Conservation (phyloP, 2,329 filamentous ascomycete genomes). For the Leptographium galeiforme region DNA sequence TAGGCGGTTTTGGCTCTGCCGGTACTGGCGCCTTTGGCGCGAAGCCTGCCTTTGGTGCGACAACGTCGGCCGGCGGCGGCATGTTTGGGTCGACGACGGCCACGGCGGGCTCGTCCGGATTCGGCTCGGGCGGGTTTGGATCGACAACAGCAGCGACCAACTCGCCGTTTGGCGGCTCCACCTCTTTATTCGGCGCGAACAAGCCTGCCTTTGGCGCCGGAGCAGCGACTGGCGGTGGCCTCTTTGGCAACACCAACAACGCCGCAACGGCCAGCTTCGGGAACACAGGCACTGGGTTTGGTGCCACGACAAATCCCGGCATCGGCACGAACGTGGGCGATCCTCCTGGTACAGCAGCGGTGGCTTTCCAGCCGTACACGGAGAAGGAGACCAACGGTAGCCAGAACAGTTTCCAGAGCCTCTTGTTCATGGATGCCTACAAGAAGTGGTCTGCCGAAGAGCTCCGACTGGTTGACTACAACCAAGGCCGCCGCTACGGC, state of each 20-base stretch:
- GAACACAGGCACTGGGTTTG: slow-evolving; percentile 10
- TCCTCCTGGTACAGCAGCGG: slow-evolving; percentile 54
- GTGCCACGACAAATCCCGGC: slow-evolving; percentile 30
- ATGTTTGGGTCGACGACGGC: slow-evolving; percentile 35
- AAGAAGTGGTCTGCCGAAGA: slow-evolving; percentile 86
- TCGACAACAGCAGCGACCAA: slow-evolving; percentile 18
- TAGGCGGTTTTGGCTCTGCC: slow-evolving; percentile 16
- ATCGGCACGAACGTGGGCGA: slow-evolving; percentile 40
- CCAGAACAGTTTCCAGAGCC: slow-evolving; percentile 59
- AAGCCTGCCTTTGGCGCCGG: slow-evolving; percentile 30
- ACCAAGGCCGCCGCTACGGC: slow-evolving; percentile 70
- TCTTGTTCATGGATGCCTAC: slow-evolving; percentile 67
- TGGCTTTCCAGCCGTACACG: slow-evolving; percentile 53
- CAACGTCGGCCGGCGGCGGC: slow-evolving; percentile 24
- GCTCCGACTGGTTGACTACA: slow-evolving; percentile 73
- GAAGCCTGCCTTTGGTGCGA: slow-evolving; percentile 41
- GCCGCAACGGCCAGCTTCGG: slow-evolving; percentile 28
- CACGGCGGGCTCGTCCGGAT: slow-evolving; percentile 22
- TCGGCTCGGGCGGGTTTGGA: slow-evolving; percentile 27
- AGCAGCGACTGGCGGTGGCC: slow-evolving; percentile 17
- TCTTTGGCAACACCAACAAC: slow-evolving; percentile 31
- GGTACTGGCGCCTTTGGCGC: slow-evolving; percentile 17
- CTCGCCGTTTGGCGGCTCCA: slow-evolving; percentile 28
- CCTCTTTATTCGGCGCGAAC: slow-evolving; percentile 35
- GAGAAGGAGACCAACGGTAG: slow-evolving; percentile 57